Base-by-base conservation (phyloP, 805 yeast species). In the Grigorovia humatica region DNA sequence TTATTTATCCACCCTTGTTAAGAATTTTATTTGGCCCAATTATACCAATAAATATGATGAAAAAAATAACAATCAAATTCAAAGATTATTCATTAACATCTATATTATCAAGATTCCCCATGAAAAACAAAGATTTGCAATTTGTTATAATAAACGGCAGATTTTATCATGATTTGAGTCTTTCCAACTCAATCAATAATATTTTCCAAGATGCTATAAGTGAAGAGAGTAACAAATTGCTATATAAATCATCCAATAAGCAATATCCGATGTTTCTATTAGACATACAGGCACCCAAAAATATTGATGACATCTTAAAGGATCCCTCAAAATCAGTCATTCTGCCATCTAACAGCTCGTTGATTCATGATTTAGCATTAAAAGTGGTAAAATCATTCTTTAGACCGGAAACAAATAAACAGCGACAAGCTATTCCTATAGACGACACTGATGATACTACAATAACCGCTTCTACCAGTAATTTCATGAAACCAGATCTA, bases 131-230 rank as follows among this genome's bases (percentile, higher is more conserved):
- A 44, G 53, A 57, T 1, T 67, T 70, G 51, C 85, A 80, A 56
- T 73, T 69, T 48, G 56, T 79, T 1, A 75, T 70, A 49, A 55
- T 77, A 20, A 79, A 81, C 59, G 70, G 70, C 2, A 64, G 75
- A 23, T 64, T 57, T 11, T 58, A 71, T 17, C 9, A 43, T 0
- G 65, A 68, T 49, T 45, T 50, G 8, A 27, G 43, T 2, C 48
- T 65, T 13, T 46, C 54, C 1, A 59, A 53, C 45, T 23, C 11
- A 47, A 56, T 49, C 38, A 65, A 43, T 60, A 57, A 9, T 59
- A 61, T 63, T 55, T 64, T 50, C 49, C 42, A 38, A 38, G 42
- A 38, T 38, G 42, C 17, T 13, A 8, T 38, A n/a, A 38, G 15
- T 7, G 42, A 38, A 38, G 42, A 38, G 9, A 38, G 17, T 38